Evolutionary conservation across 306 rosid species (phyloP).

Genomic region (Rosa persica): DNA sequence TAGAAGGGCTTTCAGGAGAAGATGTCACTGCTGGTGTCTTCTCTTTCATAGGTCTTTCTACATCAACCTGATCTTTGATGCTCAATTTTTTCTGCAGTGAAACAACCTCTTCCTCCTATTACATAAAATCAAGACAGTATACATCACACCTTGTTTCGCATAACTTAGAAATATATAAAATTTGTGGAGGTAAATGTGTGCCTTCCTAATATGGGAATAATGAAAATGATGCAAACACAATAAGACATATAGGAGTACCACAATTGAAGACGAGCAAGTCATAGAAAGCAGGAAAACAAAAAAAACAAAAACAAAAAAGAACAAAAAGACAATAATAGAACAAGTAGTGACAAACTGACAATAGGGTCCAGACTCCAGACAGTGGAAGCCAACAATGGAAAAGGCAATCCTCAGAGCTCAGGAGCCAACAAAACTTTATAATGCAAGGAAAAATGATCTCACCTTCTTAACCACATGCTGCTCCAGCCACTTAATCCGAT

Average conservation of each 20-base stretch:
- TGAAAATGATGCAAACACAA: neutral
- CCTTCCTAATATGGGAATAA: neutral
- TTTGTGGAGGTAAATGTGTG: neutral
- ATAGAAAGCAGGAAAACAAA: neutral
- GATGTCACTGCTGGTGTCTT: slow-evolving; percentile 50
- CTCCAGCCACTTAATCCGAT: slow-evolving; percentile 55
- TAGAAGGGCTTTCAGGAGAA: slow-evolving; percentile 53
- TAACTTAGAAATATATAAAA: neutral
- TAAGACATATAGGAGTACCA: neutral
- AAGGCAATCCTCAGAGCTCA: neutral
- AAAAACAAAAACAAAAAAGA: too few relatives aligned
- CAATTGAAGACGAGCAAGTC: neutral
- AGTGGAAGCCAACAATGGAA: neutral
- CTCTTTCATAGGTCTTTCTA: slow-evolving; percentile 57
- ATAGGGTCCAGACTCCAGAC: neutral
- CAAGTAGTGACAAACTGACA: neutral
- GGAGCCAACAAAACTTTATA: neutral
- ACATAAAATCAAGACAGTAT: slow-evolving; percentile 33
- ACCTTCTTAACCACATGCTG: slow-evolving; percentile 65
- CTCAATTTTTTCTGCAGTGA: slow-evolving; percentile 51
- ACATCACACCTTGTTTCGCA: slow-evolving; percentile 6
- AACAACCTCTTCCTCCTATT: slow-evolving; percentile 56
- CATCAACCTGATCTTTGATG: slow-evolving; percentile 54
- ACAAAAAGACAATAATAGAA: neutral
- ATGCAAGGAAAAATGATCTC: slow-evolving; percentile 3